Conservation (phyloP, 768 basidiomycete genomes). For the Mycena venus region DNA sequence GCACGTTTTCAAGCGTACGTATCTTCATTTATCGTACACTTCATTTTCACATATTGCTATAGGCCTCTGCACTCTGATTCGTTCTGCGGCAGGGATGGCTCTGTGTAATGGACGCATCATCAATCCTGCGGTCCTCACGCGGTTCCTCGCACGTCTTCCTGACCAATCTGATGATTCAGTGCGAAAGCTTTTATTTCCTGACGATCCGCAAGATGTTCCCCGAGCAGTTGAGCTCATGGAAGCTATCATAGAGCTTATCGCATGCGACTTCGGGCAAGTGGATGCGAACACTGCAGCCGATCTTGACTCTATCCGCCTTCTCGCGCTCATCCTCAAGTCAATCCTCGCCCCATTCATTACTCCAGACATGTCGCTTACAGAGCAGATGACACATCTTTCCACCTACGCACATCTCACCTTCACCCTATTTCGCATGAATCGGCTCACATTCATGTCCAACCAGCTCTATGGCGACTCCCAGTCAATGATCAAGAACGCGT, state of each 20-base stretch:
- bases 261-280: neutral
- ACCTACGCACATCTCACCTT: slow-evolving; percentile 43
- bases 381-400: slow-evolving; percentile 43
- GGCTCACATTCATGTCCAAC: slow-evolving; percentile 40
- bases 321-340: slow-evolving; percentile 18
- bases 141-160: slow-evolving; percentile 36
- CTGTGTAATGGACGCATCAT: slow-evolving; percentile 23
- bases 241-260: slow-evolving; percentile 6
- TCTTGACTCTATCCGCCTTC: slow-evolving; percentile 18
- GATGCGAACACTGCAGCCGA: neutral
- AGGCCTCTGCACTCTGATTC: slow-evolving; percentile 31
- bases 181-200: slow-evolving; percentile 40
- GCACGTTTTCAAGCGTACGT: slow-evolving; percentile 36
- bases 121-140: slow-evolving; percentile 35
- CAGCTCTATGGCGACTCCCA: slow-evolving; percentile 48
- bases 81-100: slow-evolving; percentile 6
- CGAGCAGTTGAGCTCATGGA: slow-evolving; percentile 43
- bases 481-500: slow-evolving; percentile 43
- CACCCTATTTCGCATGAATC: slow-evolving; percentile 36
- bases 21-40: neutral
- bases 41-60: neutral
- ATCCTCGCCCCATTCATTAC: too few relatives aligned
- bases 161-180: slow-evolving; percentile 19
- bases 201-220: slow-evolving; percentile 49
- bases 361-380: slow-evolving; percentile 32